These are phyloP conservation scores for Wickerhamomyces sp. DNA, from an alignment of 1,139 yeast genomes.

Conservation along the genomic window DNA sequence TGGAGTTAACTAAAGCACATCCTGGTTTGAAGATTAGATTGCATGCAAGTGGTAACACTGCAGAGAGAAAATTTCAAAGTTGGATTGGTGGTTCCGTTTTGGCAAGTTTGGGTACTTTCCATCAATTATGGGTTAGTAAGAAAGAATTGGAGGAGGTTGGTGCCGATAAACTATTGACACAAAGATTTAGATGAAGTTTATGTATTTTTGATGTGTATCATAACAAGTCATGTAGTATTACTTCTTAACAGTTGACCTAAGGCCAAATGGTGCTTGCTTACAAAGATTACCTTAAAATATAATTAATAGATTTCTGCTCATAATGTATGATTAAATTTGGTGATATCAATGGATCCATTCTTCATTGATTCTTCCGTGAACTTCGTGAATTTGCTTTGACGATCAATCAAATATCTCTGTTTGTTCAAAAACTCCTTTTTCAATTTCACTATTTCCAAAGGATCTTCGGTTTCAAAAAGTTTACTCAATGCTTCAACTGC, in stretches of 20 bases:
- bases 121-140: conserved; percentile 93
- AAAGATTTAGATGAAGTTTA: conserved; percentile 53
- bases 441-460: conserved; percentile 42
- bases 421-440: conserved; percentile 47
- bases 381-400: too few species aligned
- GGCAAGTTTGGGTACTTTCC: conserved; percentile 92
- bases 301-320: too few species aligned
- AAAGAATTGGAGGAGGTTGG: conserved; percentile 93
- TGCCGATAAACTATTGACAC: conserved; percentile 66
- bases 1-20: conserved; percentile 65
- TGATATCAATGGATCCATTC: too few species aligned
- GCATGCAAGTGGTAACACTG: conserved; percentile 80
- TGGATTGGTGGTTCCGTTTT: conserved; percentile 97
- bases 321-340: too few species aligned
- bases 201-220: too few species aligned
- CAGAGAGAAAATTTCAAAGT: conserved; percentile 78
- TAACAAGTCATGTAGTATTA: too few species aligned
- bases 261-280: too few species aligned
- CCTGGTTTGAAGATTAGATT: conserved; percentile 92
- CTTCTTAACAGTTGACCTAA: too few species aligned
- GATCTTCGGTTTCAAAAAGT: conserved; percentile 57
- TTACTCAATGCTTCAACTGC: conserved; percentile 80
- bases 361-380: too few species aligned
- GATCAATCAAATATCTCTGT: conserved; percentile 39
- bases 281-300: too few species aligned